Base-by-base conservation (phyloP, 495 filamentous ascomycete genomes). In the Delitschia confertaspora region DNA sequence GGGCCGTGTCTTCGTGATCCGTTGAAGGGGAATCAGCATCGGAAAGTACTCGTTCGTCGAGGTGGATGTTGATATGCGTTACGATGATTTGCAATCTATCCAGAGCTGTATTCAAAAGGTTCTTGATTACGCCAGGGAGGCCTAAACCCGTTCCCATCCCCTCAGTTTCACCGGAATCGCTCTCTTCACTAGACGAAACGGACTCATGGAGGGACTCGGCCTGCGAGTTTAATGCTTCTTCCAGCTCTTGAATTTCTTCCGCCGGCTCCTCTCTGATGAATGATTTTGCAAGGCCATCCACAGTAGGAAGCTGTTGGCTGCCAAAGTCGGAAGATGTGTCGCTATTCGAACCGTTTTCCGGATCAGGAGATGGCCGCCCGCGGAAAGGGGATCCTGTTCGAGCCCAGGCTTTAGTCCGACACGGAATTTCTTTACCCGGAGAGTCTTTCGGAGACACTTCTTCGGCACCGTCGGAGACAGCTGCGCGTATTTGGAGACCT, bases 211-310 rank as follows among this genome's bases (percentile, higher is more conserved):
- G 55, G 22, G 82, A 78, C 35, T 79, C 75, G 4, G 78, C 79
- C 45, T 83, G 72, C 4, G 74, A 71, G 18, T 77, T 69, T 13
- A 95, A 68, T 4, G 82, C 85, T 39, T 83, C 78, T 62, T 91
- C 75, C 21, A 96, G 66, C 60, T 86, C 75, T 24, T 73, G 73
- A 51, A 78, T 82, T 56, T 91, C 83, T 42, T 82, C 75, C 30
- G 60, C 61, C 1, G 87, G 83, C 51, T 95, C 85, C 1, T 85
- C 74, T 50, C 86, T 73, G 10, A 96, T 69, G 62, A 95, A 95
- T 0, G 84, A 93, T 60, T 87, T 72, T 3, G 89, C 89, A 22
- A 96, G 71, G 44, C 89, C 81, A 48, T 80, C 73, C n/a, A 85
- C 76, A 11, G 82, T 85, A 3, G 85, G 85, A 8, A 93, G 63